Evolutionary conservation across 495 filamentous ascomycete genomes (phyloP).

Genomic region (Aspergillus wentii): DNA sequence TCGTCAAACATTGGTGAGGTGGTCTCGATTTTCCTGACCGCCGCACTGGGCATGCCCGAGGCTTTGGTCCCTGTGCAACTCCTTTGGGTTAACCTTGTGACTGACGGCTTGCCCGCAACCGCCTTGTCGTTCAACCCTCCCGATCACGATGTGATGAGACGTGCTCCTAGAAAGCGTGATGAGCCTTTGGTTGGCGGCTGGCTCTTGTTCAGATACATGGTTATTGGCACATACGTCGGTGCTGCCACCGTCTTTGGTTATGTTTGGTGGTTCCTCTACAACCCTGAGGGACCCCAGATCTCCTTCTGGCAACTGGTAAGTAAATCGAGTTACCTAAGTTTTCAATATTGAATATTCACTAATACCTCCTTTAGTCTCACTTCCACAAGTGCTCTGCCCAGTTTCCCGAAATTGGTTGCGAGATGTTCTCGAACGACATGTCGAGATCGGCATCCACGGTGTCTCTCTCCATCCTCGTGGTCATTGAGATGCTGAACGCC

Average conservation of each 20-base stretch:
- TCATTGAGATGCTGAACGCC: slow-evolving; percentile 99
- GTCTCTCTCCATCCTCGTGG: slow-evolving; percentile 85
- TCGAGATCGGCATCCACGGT: slow-evolving; percentile 92
- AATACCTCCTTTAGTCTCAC: slow-evolving; percentile 56
- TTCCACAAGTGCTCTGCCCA: slow-evolving; percentile 87
- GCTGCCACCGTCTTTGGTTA: slow-evolving; percentile 95
- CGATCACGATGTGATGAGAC: slow-evolving; percentile 94
- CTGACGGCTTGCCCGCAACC: slow-evolving; percentile 94
- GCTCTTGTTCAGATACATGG: slow-evolving; percentile 97
- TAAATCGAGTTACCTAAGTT: neutral
- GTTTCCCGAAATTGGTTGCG: slow-evolving; percentile 89
- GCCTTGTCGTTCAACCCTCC: slow-evolving; percentile 96
- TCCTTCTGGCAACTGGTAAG: slow-evolving; percentile 80
- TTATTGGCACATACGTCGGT: slow-evolving; percentile 93
- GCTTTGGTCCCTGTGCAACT: slow-evolving; percentile 96
- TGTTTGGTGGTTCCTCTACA: slow-evolving; percentile 99
- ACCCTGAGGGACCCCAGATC: slow-evolving; percentile 87
- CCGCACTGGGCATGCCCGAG: slow-evolving; percentile 95
- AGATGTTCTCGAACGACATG: slow-evolving; percentile 89
- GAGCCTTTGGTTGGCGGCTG: slow-evolving; percentile 89
- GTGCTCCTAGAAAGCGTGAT: slow-evolving; percentile 84
- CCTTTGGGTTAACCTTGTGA: slow-evolving; percentile 98
- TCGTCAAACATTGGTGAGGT: slow-evolving; percentile 99
- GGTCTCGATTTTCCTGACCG: slow-evolving; percentile 98
- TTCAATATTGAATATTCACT: too few species aligned